These are phyloP conservation scores for Chenopodium suecicum DNA, from an alignment of 148 eudicot genomes.

Conservation along the genomic window DNA sequence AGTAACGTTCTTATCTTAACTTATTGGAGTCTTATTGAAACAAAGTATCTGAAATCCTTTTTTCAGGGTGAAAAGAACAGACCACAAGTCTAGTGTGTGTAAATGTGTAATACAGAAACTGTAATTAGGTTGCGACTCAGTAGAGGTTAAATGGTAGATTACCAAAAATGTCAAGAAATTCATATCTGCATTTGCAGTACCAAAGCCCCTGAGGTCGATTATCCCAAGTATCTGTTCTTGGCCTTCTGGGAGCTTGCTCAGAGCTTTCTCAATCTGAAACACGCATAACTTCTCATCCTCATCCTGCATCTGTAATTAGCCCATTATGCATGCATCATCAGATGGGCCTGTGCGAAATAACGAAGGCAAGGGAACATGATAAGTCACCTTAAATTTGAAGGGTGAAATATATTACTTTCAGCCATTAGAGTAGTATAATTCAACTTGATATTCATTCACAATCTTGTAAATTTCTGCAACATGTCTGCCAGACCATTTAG, in stretches of 20 bases:
- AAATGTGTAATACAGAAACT: neutral
- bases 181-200: constrained; percentile 72
- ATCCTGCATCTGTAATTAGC: constrained; percentile 49
- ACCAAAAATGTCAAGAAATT: constrained; percentile 85
- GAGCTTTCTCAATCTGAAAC: constrained; percentile 82
- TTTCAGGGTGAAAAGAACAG: neutral
- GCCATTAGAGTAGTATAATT: neutral
- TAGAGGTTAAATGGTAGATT: constrained; percentile 17
- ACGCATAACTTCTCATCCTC: constrained; percentile 86
- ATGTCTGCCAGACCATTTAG: neutral
- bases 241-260: constrained; percentile 76
- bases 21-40: too few species aligned
- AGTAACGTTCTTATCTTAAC: too few species aligned
- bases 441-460: neutral
- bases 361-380: neutral
- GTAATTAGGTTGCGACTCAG: neutral
- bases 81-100: neutral
- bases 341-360: constrained; percentile 12
- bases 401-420: constrained; percentile 4
- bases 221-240: constrained; percentile 73
- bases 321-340: constrained; percentile 21
- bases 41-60: neutral
- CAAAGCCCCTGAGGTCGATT: constrained; percentile 83
- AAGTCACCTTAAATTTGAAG: constrained; percentile 2
- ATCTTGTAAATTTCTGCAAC: neutral